These are phyloP conservation scores for Halteria grandinella DNA, from an alignment of 73 alveolate species.

Conservation along the genomic window DNA sequence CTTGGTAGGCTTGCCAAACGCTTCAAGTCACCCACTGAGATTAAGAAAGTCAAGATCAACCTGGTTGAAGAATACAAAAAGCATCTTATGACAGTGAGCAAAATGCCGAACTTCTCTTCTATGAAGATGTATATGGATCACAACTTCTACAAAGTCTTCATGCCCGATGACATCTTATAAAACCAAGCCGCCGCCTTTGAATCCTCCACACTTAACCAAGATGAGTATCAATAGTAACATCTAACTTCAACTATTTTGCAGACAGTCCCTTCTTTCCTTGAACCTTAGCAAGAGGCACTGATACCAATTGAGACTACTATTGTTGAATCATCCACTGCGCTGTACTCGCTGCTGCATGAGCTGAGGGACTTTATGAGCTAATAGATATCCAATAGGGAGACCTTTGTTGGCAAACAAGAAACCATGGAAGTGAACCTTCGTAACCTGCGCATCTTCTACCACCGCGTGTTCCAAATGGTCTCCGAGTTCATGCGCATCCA, in stretches of 20 bases:
- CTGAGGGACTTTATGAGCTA: too few relatives aligned
- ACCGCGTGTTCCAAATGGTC: too few relatives aligned
- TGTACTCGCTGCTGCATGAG: too few relatives aligned
- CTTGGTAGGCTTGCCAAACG: too few relatives aligned
- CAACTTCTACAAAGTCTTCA: conserved; percentile 8
- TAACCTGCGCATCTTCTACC: too few relatives aligned
- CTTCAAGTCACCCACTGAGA: background rate
- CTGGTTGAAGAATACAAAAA: conserved; percentile 18
- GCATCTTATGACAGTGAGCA: conserved; percentile 15
- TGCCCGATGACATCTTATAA: background rate
- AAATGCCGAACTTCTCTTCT: conserved; percentile 26
- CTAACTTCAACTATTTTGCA: conserved; percentile 7
- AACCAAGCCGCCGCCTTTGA: background rate
- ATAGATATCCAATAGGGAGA: too few relatives aligned
- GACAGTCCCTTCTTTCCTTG: conserved; percentile 22
- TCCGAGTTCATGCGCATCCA: too few relatives aligned
- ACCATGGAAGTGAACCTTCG: too few relatives aligned
- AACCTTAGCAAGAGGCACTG: conserved; percentile 1
- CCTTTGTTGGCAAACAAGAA: too few relatives aligned
- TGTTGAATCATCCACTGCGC: too few relatives aligned
- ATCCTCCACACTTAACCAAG: background rate
- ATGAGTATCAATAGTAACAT: background rate
- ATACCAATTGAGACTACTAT: conserved; percentile 11
- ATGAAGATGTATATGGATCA: conserved; percentile 21
- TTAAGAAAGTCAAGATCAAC: conserved; percentile 1